Evolutionary conservation across 2,329 filamentous ascomycete genomes (phyloP).

Genomic region (Aureobasidium sp.): DNA sequence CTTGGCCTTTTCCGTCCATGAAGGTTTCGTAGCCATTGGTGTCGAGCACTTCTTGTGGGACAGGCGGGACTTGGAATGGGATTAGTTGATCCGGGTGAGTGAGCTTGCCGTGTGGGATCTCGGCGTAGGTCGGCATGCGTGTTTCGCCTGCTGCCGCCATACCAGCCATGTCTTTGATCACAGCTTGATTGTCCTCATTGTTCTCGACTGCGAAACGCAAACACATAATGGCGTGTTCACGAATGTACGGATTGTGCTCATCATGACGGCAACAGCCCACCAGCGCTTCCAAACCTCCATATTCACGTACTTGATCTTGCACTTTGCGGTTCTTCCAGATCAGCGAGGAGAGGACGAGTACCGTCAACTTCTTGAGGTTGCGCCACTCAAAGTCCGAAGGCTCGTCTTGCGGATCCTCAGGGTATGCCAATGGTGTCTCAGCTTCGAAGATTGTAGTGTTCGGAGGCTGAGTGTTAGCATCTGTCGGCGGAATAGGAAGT

Average conservation of each 20-base stretch:
- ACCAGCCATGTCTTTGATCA: slow-evolving; percentile 53
- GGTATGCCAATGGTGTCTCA: slow-evolving; percentile 30
- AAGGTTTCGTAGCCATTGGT: slow-evolving; percentile 43
- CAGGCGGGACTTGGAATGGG: slow-evolving; percentile 15
- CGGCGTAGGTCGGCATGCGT: slow-evolving; percentile 5
- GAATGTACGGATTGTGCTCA: slow-evolving; percentile 87
- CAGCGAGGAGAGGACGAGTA: slow-evolving; percentile 80
- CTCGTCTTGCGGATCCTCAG: slow-evolving; percentile 48
- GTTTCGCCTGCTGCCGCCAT: slow-evolving; percentile 3
- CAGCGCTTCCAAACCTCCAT: slow-evolving; percentile 79
- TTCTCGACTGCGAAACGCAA: slow-evolving; percentile 66
- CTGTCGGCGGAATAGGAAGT: slow-evolving; percentile 29
- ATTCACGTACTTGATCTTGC: slow-evolving; percentile 76
- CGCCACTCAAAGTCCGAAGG: slow-evolving; percentile 61
- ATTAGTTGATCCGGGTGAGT: slow-evolving; percentile 9
- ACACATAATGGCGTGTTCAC: slow-evolving; percentile 81
- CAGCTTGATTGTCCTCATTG: slow-evolving; percentile 62
- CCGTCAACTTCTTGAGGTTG: slow-evolving; percentile 87
- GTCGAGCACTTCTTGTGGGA: slow-evolving; percentile 40
- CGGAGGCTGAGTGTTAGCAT: slow-evolving; percentile 32
- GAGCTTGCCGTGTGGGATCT: slow-evolving; percentile 10
- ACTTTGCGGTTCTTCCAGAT: slow-evolving; percentile 80
- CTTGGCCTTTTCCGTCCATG: slow-evolving; percentile 40
- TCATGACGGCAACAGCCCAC: slow-evolving; percentile 87
- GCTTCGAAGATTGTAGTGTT: slow-evolving; percentile 31